phyloP scores from a whole-genome alignment of 805 yeast species.

The Starmerella scarabaei region DNA sequence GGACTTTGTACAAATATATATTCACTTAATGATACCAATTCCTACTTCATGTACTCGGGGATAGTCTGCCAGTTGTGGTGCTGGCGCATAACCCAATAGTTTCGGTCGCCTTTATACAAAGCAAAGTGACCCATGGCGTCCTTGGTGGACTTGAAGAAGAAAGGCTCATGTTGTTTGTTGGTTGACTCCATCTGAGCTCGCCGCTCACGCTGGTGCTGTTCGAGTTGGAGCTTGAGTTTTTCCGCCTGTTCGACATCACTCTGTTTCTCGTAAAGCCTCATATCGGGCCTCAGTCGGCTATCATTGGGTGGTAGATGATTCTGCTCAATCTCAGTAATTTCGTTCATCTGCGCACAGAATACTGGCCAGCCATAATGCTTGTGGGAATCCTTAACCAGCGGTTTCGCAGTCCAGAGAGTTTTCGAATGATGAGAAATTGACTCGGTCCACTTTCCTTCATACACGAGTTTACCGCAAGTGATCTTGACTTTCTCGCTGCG shows the following conservation, averaged over 20 bases:
- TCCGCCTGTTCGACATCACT: constrained; percentile 68
- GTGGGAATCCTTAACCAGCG: constrained; percentile 43
- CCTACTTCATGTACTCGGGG: constrained; percentile 14
- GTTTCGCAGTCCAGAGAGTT: constrained; percentile 61
- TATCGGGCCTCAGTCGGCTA: constrained; percentile 81
- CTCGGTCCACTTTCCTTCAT: constrained; percentile 75
- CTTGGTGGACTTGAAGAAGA: constrained; percentile 44
- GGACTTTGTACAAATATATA: neutral
- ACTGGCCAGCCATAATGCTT: constrained; percentile 75
- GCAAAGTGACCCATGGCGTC: constrained; percentile 24
- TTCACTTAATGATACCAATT: neutral
- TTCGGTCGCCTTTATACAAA: constrained; percentile 39
- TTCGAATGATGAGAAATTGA: constrained; percentile 7
- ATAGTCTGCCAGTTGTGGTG: constrained; percentile 12
- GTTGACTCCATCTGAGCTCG: constrained; percentile 44
- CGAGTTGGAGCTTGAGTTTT: constrained; percentile 48
- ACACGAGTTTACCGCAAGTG: constrained; percentile 19
- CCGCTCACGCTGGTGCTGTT: constrained; percentile 67
- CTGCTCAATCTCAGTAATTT: constrained; percentile 58
- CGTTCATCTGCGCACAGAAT: constrained; percentile 71
- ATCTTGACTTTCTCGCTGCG: constrained; percentile 54
- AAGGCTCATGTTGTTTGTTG: constrained; percentile 39
- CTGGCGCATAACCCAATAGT: constrained; percentile 70
- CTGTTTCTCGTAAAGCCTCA: constrained; percentile 47
- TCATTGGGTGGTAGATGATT: constrained; percentile 68